Evolutionary conservation across 2,329 filamentous ascomycete genomes (phyloP), one percentile per base, ranked within the genome.

Genomic region (Monilinia vaccinii-corymbosi): DNA sequence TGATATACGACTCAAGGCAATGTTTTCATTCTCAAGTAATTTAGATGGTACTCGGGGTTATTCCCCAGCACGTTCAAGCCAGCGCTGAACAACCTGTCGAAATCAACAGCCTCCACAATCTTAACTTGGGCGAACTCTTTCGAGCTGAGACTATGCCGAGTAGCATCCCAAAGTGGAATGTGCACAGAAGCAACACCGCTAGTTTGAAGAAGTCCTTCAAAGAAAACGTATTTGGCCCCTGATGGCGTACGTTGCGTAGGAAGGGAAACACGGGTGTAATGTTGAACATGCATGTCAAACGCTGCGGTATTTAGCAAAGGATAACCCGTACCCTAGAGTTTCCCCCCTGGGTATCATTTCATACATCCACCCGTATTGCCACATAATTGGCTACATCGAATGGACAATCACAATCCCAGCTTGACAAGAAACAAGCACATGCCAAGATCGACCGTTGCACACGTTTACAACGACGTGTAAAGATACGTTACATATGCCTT

Each of bases 51-150:
- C 76, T 60, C 81, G 76, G 0, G 90, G 90, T 94, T 89, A 38
- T 91, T 78, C 71, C 94, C 89, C 71, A 85, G 94, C 55, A 94
- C 89, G 71, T 94, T 89, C 8, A 95, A 77, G 1, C 89, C 90
- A 16, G 78, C 85, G 25, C 82, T 86, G 61, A 79, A 79, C 44
- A 94, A 87, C 62, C 83, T 83, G 2, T 68, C 67, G 18, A 87
- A 87, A n/a, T 86, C 80, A 5, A 94, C 78, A 1, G 88, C 88
- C 81, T 50, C 87, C 88, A 14, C 78, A 75, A n/a, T n/a, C 72
- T 93, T 94, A 88, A 93, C 92, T 68, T 83, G 79, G 45, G 75
- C 77, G 70, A 94, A 90, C 68, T 93, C 83, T 0, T 76, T 71
- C 14, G 78, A 81, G 36, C 85, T 84, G 69, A 94, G 89, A 67